Evolutionary conservation across 2,329 filamentous ascomycete genomes (phyloP).

Genomic region (Exserohilum turcica): DNA sequence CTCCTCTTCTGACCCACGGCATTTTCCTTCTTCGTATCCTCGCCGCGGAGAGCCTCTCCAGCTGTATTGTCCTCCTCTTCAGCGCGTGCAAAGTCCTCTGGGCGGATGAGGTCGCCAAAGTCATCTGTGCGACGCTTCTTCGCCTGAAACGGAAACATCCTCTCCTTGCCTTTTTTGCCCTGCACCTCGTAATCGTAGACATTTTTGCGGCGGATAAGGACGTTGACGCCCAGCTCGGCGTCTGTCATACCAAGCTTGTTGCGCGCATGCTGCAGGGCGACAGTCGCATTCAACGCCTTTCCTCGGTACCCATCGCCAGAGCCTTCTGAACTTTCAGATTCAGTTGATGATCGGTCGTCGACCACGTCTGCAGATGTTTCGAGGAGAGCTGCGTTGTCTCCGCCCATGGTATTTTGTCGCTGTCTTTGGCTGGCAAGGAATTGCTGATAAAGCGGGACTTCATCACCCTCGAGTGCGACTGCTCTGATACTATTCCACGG

Average conservation of each 20-base stretch:
- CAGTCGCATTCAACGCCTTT: slow-evolving; percentile 85
- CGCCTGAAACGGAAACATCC: slow-evolving; percentile 86
- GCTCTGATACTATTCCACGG: slow-evolving; percentile 52
- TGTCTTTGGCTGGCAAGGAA: slow-evolving; percentile 89
- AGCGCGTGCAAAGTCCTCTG: slow-evolving; percentile 90
- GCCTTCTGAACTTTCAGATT: slow-evolving; percentile 83
- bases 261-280: slow-evolving; percentile 80
- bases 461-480: slow-evolving; percentile 72
- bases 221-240: slow-evolving; percentile 88
- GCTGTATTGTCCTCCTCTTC: slow-evolving; percentile 85
- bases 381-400: slow-evolving; percentile 65
- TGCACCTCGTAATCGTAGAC: slow-evolving; percentile 94
- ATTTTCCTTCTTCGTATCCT: slow-evolving; percentile 55
- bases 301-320: slow-evolving; percentile 77
- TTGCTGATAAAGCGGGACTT: slow-evolving; percentile 84
- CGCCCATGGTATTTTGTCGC: slow-evolving; percentile 78
- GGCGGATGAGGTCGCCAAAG: slow-evolving; percentile 90
- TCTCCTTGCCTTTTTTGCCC: slow-evolving; percentile 88
- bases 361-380: slow-evolving; percentile 74
- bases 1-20: slow-evolving; percentile 86
- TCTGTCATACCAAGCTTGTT: slow-evolving; percentile 81
- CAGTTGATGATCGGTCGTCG: slow-evolving; percentile 85
- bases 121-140: slow-evolving; percentile 82
- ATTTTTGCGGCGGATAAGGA: slow-evolving; percentile 84
- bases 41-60: slow-evolving; percentile 63